phyloP scores from a whole-genome alignment of 2,329 filamentous ascomycete genomes.

The Byssoonygena ceratinophila region DNA sequence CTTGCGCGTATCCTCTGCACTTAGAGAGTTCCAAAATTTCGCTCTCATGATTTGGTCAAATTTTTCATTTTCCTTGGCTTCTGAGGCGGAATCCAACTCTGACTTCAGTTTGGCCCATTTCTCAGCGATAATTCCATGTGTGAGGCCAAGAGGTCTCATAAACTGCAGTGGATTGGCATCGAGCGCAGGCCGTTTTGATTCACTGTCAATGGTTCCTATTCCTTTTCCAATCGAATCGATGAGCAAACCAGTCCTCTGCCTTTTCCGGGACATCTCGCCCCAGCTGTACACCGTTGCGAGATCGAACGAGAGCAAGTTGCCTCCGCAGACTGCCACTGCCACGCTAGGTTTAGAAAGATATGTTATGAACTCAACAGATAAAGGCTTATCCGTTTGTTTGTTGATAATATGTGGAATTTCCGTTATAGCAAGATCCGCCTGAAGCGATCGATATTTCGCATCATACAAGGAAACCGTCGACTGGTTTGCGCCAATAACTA shows the following conservation, averaged over 20 bases:
- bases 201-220: constrained; percentile 26
- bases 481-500: constrained; percentile 33
- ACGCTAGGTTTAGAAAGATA: constrained; percentile 38
- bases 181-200: constrained; percentile 24
- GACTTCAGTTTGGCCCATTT: constrained; percentile 29
- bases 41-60: constrained; percentile 29
- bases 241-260: constrained; percentile 32
- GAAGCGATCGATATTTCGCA: constrained; percentile 39
- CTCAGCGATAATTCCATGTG: constrained; percentile 24
- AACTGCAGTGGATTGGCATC: constrained; percentile 24
- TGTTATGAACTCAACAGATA: constrained; percentile 30
- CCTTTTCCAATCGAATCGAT: constrained; percentile 37
- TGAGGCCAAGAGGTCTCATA: constrained; percentile 26
- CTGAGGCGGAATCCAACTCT: constrained; percentile 23
- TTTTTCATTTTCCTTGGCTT: constrained; percentile 22
- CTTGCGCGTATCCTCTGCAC: constrained; percentile 18
- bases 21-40: constrained; percentile 13
- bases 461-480: constrained; percentile 38
- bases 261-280: constrained; percentile 28
- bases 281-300: constrained; percentile 27
- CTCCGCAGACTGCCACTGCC: constrained; percentile 34
- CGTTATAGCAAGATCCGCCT: constrained; percentile 31
- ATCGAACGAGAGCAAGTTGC: constrained; percentile 37
- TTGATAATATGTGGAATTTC: constrained; percentile 24
- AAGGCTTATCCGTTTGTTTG: constrained; percentile 18